These are phyloP conservation scores for Petunia axillaris DNA, from an alignment of 257 asterid genomes.

Conservation along the genomic window DNA sequence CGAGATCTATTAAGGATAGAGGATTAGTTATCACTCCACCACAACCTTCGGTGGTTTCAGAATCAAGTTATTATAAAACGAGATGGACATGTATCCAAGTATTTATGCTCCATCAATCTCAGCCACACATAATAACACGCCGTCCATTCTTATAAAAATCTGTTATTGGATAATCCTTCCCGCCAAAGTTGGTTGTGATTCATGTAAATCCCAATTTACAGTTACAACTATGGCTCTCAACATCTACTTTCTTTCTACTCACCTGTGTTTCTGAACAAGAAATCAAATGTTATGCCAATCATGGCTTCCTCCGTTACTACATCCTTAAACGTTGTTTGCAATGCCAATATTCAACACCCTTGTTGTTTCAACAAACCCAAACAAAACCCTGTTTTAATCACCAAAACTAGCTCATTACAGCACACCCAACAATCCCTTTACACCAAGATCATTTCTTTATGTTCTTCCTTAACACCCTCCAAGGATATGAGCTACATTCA, in stretches of 20 bases:
- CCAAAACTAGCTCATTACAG: slow-evolving; percentile 38
- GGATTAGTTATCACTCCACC: no score
- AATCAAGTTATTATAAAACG: no score
- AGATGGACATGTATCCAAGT: not conserved
- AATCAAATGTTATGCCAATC: not conserved
- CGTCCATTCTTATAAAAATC: not conserved
- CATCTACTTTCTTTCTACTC: not conserved
- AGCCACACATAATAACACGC: no score
- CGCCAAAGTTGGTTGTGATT: not conserved
- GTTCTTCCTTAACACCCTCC: slow-evolving; percentile 32
- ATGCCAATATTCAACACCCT: not conserved
- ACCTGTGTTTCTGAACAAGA: not conserved
- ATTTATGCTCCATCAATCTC: no score
- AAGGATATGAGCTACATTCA: slow-evolving; percentile 38
- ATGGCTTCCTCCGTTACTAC: slow-evolving; percentile 15
- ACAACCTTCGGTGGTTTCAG: no score
- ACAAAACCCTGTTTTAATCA: slow-evolving; percentile 34
- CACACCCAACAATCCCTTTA: slow-evolving; percentile 39
- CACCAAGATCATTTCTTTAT: slow-evolving; percentile 40
- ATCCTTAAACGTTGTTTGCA: not conserved
- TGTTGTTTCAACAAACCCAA: slow-evolving; percentile 31
- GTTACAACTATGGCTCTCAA: not conserved
- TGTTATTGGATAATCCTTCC: not conserved
- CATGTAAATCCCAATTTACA: not conserved
- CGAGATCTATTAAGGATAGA: no score